Evolutionary conservation across 2,329 filamentous ascomycete genomes (phyloP), one percentile per base, ranked within the genome.

Genomic region (Aspergillus pseudoterreus): DNA sequence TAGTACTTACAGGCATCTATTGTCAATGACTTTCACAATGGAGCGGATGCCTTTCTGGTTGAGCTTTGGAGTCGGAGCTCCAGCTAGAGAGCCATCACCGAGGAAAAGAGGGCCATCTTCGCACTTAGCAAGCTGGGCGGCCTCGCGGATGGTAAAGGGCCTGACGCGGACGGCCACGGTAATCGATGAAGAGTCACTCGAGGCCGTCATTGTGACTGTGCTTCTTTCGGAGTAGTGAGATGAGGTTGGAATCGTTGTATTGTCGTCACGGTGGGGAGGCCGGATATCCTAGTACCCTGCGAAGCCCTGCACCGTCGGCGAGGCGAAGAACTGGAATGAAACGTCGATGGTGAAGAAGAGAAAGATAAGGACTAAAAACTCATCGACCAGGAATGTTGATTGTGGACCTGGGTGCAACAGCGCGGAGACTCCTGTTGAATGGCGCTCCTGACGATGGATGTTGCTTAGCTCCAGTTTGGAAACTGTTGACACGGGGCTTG

Each of bases 1-100:
- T 27, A 12, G 50, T 47, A 80, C 90, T 62, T 82, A 97, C 94
- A 99, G 76, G 76, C 94, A 97, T 65, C 89, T 88, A 68, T 96
- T 92, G 67, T 99, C 95, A 48, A 99, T 82, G 17, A 99, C 92
- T 73, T 96, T 97, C 74, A 99, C 88, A 48, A 99, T 91, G 1
- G 90, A 86, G 63, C 92, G 82, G 51, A 99, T 85, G 6, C 95
- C 94, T 64, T 92, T 91, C 62, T 89, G 85, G 55, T 87, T 84
- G 30, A 96, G 81, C 67, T 92, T 95, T 0, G 92, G 92, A 1
- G 90, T 82, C 0, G 92, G 91, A 12, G 82, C 86, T 43, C 84
- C 88, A n/a, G 94, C 94, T 51, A 99, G 80, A 15, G 92, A 97
- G 53, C 94, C 94, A 70, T 99, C 94, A 55, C 94, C 94, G n/a